phyloP scores from a whole-genome alignment of 2,329 filamentous ascomycete genomes.

The Neobulgaria alba region DNA sequence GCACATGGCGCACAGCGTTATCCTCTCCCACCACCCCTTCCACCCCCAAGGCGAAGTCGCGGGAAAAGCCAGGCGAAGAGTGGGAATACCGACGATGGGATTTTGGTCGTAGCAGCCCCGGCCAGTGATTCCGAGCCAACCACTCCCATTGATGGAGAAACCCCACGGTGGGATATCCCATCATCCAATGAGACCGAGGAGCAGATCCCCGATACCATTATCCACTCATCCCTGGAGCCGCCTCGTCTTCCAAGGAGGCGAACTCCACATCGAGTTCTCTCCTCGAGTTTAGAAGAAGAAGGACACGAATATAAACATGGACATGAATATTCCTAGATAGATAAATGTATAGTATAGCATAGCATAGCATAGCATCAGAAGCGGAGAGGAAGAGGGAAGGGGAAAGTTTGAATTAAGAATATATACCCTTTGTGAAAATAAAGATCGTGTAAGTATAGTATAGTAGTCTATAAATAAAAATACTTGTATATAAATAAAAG shows the following conservation, averaged over 20 bases:
- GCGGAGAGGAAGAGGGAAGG: no score
- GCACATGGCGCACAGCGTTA: constrained; percentile 8
- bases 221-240: constrained; percentile 4
- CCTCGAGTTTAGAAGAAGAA: constrained; percentile 28
- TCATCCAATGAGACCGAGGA: constrained; percentile 30
- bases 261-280: constrained; percentile 16
- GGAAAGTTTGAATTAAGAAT: no score
- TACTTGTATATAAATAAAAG: no score
- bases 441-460: no score
- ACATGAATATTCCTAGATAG: no score
- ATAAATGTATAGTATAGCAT: no score
- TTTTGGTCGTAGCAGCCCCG: constrained; percentile 59
- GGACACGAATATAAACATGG: constrained; percentile 19
- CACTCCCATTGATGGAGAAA: constrained; percentile 38
- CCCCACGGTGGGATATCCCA: constrained; percentile 25
- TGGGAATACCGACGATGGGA: constrained; percentile 37
- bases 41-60: constrained; percentile 33
- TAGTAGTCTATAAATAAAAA: no score
- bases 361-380: no score
- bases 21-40: constrained; percentile 36
- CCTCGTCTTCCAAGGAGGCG: constrained; percentile 22
- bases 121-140: constrained; percentile 52
- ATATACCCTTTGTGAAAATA: no score
- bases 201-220: not conserved
- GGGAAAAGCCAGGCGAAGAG: constrained; percentile 31